A percentile compares a stretch with the other conserved stretches of the same genome.
These are phyloP conservation scores for Penicillium coffeae DNA, from an alignment of 495 filamentous ascomycete genomes.

Conservation along the genomic window DNA sequence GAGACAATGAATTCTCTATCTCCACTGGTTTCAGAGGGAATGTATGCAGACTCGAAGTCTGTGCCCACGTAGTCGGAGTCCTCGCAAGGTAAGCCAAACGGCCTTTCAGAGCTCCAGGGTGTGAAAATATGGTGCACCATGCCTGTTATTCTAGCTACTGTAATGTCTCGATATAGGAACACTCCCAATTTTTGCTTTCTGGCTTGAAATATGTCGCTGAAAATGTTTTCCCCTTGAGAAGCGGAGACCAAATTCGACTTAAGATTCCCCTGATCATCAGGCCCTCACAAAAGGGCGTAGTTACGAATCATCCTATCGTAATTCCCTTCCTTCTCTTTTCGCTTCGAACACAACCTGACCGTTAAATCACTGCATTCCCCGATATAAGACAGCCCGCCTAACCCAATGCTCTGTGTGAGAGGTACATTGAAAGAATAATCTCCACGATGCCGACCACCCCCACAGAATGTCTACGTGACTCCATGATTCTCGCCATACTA, in stretches of 20 bases:
- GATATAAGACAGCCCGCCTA: background rate
- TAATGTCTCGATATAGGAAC: too few relatives aligned
- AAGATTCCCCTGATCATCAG: background rate
- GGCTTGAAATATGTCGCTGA: too few relatives aligned
- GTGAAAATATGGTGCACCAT: background rate
- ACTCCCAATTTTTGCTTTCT: too few relatives aligned
- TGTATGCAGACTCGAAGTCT: background rate
- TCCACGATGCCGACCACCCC: background rate
- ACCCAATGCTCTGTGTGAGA: background rate
- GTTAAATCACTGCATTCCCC: background rate
- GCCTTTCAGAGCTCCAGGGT: background rate
- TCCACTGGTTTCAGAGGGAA: slow-evolving; percentile 10
- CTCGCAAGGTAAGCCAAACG: too few relatives aligned
- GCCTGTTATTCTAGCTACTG: too few relatives aligned
- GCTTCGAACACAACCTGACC: background rate
- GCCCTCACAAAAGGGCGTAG: background rate
- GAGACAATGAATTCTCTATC: slow-evolving; percentile 7
- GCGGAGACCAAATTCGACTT: background rate
- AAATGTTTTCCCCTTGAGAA: background rate
- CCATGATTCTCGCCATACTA: slow-evolving; percentile 2
- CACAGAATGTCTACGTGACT: slow-evolving; percentile 4
- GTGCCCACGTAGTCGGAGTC: background rate
- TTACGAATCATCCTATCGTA: background rate
- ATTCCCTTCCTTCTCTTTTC: background rate
- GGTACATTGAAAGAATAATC: background rate